Evolutionary conservation across 495 filamentous ascomycete species (phyloP).

Genomic region (Xylaria acuta): DNA sequence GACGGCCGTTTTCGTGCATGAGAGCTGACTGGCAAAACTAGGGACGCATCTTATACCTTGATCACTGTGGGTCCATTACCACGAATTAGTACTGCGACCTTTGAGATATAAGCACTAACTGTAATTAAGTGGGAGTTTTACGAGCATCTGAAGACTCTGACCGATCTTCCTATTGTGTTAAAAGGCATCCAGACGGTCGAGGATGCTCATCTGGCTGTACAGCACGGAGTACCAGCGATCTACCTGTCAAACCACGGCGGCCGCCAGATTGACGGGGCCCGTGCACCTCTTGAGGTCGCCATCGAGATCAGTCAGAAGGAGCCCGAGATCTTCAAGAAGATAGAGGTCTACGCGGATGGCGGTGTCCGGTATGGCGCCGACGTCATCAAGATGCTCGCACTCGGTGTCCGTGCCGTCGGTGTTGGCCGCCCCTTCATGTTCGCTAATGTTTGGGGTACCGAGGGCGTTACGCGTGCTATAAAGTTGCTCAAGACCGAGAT

Average conservation of each 20-base stretch:
- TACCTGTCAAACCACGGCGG: slow-evolving; percentile 54
- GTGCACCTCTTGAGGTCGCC: slow-evolving; percentile 44
- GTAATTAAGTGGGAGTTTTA: slow-evolving; percentile 36
- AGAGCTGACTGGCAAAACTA: neutral
- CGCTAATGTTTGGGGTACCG: slow-evolving; percentile 49
- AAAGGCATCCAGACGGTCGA: slow-evolving; percentile 49
- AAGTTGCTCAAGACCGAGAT: slow-evolving; percentile 46
- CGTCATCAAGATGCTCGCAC: slow-evolving; percentile 50
- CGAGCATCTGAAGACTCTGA: slow-evolving; percentile 35
- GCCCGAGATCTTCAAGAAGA: slow-evolving; percentile 46
- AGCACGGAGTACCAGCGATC: slow-evolving; percentile 37
- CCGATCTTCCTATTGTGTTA: slow-evolving; percentile 35
- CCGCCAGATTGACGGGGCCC: slow-evolving; percentile 48
- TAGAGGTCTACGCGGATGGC: slow-evolving; percentile 53
- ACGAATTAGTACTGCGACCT: neutral
- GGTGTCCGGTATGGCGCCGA: slow-evolving; percentile 55
- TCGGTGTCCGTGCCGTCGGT: slow-evolving; percentile 55
- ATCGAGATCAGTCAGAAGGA: slow-evolving; percentile 46
- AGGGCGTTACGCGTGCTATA: slow-evolving; percentile 45
- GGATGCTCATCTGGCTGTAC: slow-evolving; percentile 44
- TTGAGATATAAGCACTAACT: neutral
- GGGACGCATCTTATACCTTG: slow-evolving; percentile 30
- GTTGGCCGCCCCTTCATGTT: slow-evolving; percentile 53
- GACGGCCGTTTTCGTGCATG: too few species aligned
- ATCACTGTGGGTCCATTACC: slow-evolving; percentile 34